Base-by-base conservation (phyloP, 1,139 yeast genomes). In the Blastobotrys indianensis region DNA sequence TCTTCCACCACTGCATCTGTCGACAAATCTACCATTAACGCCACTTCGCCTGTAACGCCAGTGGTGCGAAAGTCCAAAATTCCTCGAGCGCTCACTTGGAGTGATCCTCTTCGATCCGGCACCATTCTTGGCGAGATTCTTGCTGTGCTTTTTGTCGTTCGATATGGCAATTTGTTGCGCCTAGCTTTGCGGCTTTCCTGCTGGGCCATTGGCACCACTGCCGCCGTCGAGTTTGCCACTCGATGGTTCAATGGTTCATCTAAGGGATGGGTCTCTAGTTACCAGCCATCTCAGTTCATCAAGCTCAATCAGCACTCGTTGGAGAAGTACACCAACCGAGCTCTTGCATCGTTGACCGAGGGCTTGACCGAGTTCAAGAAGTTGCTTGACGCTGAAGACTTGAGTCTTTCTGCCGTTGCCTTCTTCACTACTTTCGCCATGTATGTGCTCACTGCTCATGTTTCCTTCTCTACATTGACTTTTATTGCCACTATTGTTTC, bases 91-190 rank as follows among this genome's bases (percentile, higher is more conserved):
- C 72, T 90, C 53, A 79, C 90, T 54, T 90, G 97, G 97, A 75
- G 77, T 58, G 77, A 86, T 62, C 96, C 97, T 35, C 69, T 75
- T 54, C 74, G 75, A 60, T 81, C 96, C 47, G 97, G 85, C 51
- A 80, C 82, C 60, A 79, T 83, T 37, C 79, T 88, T 56, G 94
- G 84, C 44, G 75, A 80, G 42, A 67, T 81, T 46, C 61, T 90
- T 40, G 69, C 74, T 32, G 70, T 75, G 20, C 72, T 90, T 61
- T 59, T 84, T 51, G 69, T 84, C 33, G 64, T 86, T 61, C 84
- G 86, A 66, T 78, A 75, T 52, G 80, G 86, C 59, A 81, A 85
- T 65, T 66, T 87, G 58, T 64, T 85, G 60, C 80, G 85, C 54
- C 69, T 84, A 53, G 70, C 83, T 60, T 78, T 87, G 74, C 81